Evolutionary conservation across 1,284 basidiomycete species (phyloP).

Genomic region (Lentinus polychrous): DNA sequence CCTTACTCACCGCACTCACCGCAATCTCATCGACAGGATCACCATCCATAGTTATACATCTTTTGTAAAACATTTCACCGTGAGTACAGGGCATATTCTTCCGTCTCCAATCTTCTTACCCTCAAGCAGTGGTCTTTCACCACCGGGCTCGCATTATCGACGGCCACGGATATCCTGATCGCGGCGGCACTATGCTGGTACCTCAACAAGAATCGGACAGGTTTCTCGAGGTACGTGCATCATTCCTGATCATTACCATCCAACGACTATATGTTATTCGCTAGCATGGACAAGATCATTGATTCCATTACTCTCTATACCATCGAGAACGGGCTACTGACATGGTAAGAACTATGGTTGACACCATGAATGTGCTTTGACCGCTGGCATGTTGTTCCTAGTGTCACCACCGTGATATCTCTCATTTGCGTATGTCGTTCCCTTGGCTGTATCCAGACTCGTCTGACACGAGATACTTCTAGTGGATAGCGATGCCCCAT

Average conservation of each 20-base stretch:
- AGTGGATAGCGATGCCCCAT: slow-evolving; percentile 42
- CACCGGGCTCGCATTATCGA: slow-evolving; percentile 42
- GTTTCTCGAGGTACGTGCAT: slow-evolving; percentile 30
- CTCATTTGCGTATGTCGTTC: slow-evolving; percentile 35
- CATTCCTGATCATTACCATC: not conserved
- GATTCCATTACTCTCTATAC: slow-evolving; percentile 44
- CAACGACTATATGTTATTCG: not conserved
- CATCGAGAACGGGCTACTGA: slow-evolving; percentile 45
- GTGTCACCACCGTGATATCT: slow-evolving; percentile 37
- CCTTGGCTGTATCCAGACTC: slow-evolving; percentile 9
- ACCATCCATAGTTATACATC: slow-evolving; percentile 24
- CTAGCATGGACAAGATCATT: slow-evolving; percentile 40
- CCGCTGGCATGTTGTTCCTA: slow-evolving; percentile 13
- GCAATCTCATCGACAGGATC: slow-evolving; percentile 20
- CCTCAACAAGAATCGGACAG: slow-evolving; percentile 35
- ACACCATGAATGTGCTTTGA: slow-evolving; percentile 7
- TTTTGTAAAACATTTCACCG: slow-evolving; percentile 17
- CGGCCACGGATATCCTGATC: slow-evolving; percentile 45
- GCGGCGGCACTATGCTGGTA: slow-evolving; percentile 41
- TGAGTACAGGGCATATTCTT: slow-evolving; percentile 7
- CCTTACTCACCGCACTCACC: not conserved
- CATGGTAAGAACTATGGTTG: slow-evolving; percentile 29
- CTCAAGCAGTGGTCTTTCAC: slow-evolving; percentile 48
- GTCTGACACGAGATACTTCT: not conserved
- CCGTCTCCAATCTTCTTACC: not conserved